Evolutionary conservation across 75 land plant species (phyloP), one percentile per base, ranked within the genome.

Genomic region (Cryptomeria japonica): DNA sequence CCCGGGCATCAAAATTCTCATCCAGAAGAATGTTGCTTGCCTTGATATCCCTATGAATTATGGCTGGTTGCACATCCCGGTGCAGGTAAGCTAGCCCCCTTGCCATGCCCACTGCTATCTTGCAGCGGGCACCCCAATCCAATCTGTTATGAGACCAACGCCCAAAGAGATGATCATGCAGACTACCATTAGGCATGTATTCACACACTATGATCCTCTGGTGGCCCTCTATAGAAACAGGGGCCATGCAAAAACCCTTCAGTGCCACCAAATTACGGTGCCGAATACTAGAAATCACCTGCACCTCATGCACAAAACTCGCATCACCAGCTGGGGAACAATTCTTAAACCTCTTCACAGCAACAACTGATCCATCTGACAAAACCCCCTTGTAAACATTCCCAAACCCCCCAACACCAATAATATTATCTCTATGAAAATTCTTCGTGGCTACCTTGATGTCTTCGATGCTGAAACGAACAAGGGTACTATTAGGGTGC

Each of bases 11-110:
- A 77, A 94, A 96, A 22, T 88, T 91, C 49, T 88, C 93, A 77
- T 96, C 97, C 84, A 97, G 88, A 1, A 97, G 93, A 41, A 97
- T 95, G 89, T 97, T 97, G 73, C 93, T 92, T 9, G 96, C 98
- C 87, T 97, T 97, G 87, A 97, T 97, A 86, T 97, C 99, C 56
- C 99, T 90, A 89, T 97, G 99, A 13, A 97, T 95, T 44, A 97
- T 96, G 13, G 90, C 90, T 2, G 96, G 96, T 77, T 94, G 95
- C 2, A 94, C 95, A 13, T 95, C 97, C 61, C 91, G 84, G 77
- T 97, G 99, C 85, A 97, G 90, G 84, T 97, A 97, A 34, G 95
- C 92, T 87, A 97, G 84, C 0, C 99, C 99, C 58, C 91, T 88
- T 16, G 97, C 99, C 58, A 89, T 96, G 36, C 96, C 99, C 12